Base-by-base conservation (phyloP, 805 yeast genomes). In the Zygosaccharomyces siamensis region DNA sequence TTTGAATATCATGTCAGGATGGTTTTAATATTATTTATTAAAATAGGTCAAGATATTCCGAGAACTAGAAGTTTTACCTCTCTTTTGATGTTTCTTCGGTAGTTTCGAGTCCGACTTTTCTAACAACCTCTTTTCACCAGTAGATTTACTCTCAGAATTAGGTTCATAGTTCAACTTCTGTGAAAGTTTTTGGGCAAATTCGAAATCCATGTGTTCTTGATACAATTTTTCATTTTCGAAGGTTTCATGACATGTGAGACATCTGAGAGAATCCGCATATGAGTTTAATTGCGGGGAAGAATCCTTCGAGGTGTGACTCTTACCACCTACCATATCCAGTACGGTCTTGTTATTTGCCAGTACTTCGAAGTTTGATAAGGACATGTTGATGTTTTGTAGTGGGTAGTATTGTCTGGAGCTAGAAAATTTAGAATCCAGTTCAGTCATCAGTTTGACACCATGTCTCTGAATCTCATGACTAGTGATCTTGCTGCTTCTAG, bases 141-240 rank as follows among this genome's bases (percentile, higher is more conserved):
- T 39, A 1, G 68, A 57, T 5, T 63, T 45, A 28, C 47, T 51
- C 18, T 47, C 45, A 3, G 68, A 63, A 30, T 59, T 59, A 2
- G 48, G 56, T 1, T 54, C 57, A 5, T 73, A 72, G 55, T 76
- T 76, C 27, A 75, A 48, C 38, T 63, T 68, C 46, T 72, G 70
- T 1, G 80, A 77, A 5, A 80, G 62, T 18, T 74, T 75, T 42
- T 73, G 47, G 0, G 85, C 85, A 38, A 71, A 59, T 54, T 80
- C 85, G 51, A 63, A 79, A 59, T 80, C 86, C 38, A 67, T 66
- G 58, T 80, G 86, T 50, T 80, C 85, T 30, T 54, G 53, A 30
- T 57, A 57, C 2, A 49, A 56, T 23, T 50, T 51, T 7, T 47
- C 48, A 31, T 40, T 38, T 0, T 44, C 52, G 36, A 66, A 60